Evolutionary conservation across 345 rosid genomes (phyloP), one percentile per base, ranked within the genome.

Genomic region (Moringa oleifera): DNA sequence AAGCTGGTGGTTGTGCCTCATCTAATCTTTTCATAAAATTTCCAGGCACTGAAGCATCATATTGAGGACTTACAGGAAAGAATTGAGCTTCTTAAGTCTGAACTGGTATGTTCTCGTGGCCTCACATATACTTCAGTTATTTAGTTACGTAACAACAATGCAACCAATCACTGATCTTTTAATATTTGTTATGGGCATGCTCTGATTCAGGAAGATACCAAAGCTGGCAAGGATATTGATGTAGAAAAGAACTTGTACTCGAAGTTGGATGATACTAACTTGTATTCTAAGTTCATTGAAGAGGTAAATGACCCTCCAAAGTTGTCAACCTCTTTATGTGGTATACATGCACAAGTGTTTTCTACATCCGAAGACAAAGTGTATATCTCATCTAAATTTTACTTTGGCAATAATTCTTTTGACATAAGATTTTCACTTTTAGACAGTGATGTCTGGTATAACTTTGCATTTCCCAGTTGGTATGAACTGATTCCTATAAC

Each of bases 41-140:
- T 58, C 37, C 83, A 92, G 98, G 98, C 89, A 55, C 62, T 92
- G 63, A 92, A 80, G 81, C 76, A 85, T 79, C 91, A 92, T 66
- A 68, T 80, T 66, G 66, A 73, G 51, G 95, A 87, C 66, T 64
- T 89, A 31, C 77, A 79, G 73, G 82, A 84, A 80, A 76, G 73
- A 64, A 73, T 92, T 33, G 86, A 80, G 61, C 76, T 81, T 63
- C 58, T 85, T 66, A 85, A 81, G 81, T 70, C 74, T 23, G 79
- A 76, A 61, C 60, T 80, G 58, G 94, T 87, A 82, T 18, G 76
- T 25, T 31, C 25, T 53, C 45, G 1, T 58, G 23, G 15, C 51
- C 20, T 55, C 41, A 7, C 19, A 47, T 62, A 6, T 28, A 24
- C n/a, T 25, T 51, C 66, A 24, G 9, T 23, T 20, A 24, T 25